Conservation (phyloP, 2,329 filamentous ascomycete genomes). For the Pseudodiploospora longispora region DNA sequence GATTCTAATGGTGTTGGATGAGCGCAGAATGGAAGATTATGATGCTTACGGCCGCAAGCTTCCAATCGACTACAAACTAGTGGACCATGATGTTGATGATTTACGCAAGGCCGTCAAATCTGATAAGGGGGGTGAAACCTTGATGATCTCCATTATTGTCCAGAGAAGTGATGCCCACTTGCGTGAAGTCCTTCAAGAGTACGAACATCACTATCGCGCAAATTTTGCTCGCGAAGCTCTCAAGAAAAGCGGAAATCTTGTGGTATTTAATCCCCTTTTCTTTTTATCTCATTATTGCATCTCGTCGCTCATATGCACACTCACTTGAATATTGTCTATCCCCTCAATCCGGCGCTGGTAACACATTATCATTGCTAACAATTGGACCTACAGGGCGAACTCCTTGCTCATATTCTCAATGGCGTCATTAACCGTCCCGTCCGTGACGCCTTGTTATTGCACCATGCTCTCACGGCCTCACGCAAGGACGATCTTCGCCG, state of each 20-base stretch:
- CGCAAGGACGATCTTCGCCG: slow-evolving; percentile 64
- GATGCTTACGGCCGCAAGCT: slow-evolving; percentile 55
- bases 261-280: slow-evolving; percentile 52
- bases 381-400: slow-evolving; percentile 61
- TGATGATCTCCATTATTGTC: slow-evolving; percentile 81
- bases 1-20: slow-evolving; percentile 75
- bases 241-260: slow-evolving; percentile 81
- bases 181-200: slow-evolving; percentile 67
- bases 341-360: background rate
- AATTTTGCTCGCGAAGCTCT: slow-evolving; percentile 88
- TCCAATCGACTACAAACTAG: slow-evolving; percentile 48
- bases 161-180: slow-evolving; percentile 75
- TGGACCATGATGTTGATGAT: slow-evolving; percentile 64
- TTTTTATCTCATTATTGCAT: slow-evolving; percentile 1
- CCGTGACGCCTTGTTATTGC: slow-evolving; percentile 80
- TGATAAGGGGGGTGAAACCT: slow-evolving; percentile 75
- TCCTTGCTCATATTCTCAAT: slow-evolving; percentile 90
- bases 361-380: background rate
- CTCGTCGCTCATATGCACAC: no score
- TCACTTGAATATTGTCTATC: no score
- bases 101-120: slow-evolving; percentile 60
- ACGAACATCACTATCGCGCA: slow-evolving; percentile 62
- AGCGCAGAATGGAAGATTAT: slow-evolving; percentile 72
- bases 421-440: slow-evolving; percentile 93
- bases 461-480: slow-evolving; percentile 77